phyloP scores from a whole-genome alignment of 495 filamentous ascomycete genomes.

The Penicillium simplicissimum region DNA sequence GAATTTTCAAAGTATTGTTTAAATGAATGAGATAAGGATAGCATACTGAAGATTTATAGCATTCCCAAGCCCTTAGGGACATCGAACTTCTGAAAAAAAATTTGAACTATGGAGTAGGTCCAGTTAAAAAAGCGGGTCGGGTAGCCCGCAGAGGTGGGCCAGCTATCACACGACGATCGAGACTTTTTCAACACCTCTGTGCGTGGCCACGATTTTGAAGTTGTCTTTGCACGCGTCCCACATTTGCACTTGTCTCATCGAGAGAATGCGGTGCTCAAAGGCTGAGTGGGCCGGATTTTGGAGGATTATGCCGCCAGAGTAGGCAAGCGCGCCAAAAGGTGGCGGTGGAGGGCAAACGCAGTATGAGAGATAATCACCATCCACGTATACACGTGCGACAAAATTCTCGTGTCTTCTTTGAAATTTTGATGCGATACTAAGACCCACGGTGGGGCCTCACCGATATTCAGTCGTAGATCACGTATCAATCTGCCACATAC shows the following conservation, averaged over 20 bases:
- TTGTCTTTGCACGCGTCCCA: not conserved
- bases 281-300: not conserved
- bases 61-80: not conserved
- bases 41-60: constrained; percentile 10
- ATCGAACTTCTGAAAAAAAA: not conserved
- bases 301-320: not conserved
- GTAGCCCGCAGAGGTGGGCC: constrained; percentile 14
- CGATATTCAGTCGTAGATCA: not conserved
- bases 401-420: not conserved
- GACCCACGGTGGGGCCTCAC: not conserved
- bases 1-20: constrained; percentile 1
- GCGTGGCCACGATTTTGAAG: not conserved
- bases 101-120: constrained; percentile 16
- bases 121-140: constrained; percentile 15
- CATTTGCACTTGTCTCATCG: not conserved
- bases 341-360: not conserved
- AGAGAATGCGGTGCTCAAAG: not conserved
- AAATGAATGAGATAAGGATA: not conserved
- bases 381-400: not conserved
- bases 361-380: not conserved
- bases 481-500: not conserved
- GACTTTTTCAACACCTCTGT: not conserved
- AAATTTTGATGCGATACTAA: too few species aligned
- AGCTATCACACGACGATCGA: constrained; percentile 13
- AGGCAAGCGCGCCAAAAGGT: not conserved